phyloP scores from a whole-genome alignment of 2,329 filamentous ascomycete genomes.

The Falciphora oryzae region DNA sequence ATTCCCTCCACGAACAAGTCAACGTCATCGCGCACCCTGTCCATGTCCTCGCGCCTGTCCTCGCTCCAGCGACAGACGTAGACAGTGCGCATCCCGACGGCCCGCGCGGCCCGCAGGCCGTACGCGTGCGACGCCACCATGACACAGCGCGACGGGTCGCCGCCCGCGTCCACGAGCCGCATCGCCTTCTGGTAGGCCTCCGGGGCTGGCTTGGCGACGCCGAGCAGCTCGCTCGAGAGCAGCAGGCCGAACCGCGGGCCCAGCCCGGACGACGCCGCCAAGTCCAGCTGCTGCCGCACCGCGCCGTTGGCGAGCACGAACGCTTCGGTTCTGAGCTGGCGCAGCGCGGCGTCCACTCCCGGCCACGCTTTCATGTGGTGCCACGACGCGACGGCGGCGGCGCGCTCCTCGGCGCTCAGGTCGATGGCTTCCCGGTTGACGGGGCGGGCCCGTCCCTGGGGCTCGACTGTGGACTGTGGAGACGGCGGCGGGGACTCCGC shows the following conservation, averaged over 20 bases:
- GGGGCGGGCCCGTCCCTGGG: no score
- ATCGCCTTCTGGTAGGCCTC: neutral
- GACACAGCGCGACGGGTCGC: neutral
- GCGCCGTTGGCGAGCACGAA: slow-evolving; percentile 31
- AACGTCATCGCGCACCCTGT: neutral
- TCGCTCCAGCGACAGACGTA: neutral
- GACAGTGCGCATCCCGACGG: neutral
- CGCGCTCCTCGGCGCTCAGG: neutral
- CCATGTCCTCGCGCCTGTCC: neutral
- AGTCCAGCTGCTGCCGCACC: neutral
- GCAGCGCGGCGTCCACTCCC: slow-evolving; percentile 39
- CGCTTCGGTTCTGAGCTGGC: slow-evolving; percentile 32
- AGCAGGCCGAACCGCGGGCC: neutral
- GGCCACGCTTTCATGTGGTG: slow-evolving; percentile 45
- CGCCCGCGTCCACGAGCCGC: neutral
- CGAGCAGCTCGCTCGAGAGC: neutral
- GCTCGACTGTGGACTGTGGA: no score
- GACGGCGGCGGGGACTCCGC: neutral
- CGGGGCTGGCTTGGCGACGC: neutral
- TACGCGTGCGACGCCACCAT: neutral
- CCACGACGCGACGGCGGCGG: slow-evolving; percentile 32
- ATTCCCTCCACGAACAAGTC: neutral
- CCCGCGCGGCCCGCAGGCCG: neutral
- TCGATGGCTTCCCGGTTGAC: no score
- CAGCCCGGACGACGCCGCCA: neutral